These are phyloP conservation scores for Microdochium paspali DNA, from an alignment of 2,329 filamentous ascomycete species.

Conservation along the genomic window DNA sequence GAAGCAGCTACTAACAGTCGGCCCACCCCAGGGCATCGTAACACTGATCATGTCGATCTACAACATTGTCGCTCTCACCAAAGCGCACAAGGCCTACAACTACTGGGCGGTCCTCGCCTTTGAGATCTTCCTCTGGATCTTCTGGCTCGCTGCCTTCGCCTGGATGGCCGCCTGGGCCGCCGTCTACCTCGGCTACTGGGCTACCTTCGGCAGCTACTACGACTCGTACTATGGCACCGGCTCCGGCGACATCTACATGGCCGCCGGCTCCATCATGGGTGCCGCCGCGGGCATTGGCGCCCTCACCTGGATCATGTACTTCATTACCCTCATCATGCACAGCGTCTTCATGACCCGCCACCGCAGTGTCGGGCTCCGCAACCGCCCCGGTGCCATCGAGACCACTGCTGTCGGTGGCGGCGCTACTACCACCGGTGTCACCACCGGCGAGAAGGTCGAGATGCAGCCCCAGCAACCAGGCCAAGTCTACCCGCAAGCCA, in stretches of 20 bases:
- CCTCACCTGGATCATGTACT: constrained; percentile 21
- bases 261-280: background rate
- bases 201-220: constrained; percentile 11
- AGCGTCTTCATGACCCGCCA: constrained; percentile 31
- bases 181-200: constrained; percentile 6
- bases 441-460: constrained; percentile 14
- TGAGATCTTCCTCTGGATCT: constrained; percentile 39
- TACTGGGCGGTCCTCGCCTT: constrained; percentile 42
- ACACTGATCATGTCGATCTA: constrained; percentile 37
- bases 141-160: constrained; percentile 40
- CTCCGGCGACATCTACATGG: background rate
- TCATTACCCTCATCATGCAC: constrained; percentile 29
- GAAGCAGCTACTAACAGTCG: background rate
- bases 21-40: constrained; percentile 23
- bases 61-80: constrained; percentile 31
- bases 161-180: constrained; percentile 23
- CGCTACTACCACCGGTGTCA: constrained; percentile 4
- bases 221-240: constrained; percentile 14
- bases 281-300: constrained; percentile 1
- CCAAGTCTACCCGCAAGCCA: constrained; percentile 8
- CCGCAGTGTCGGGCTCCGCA: constrained; percentile 31
- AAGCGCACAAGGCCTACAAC: constrained; percentile 34
- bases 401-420: constrained; percentile 9
- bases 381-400: constrained; percentile 19
- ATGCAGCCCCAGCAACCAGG: constrained; percentile 14